A percentile compares a stretch with the other conserved stretches of the same genome.
phyloP scores from a whole-genome alignment of 352 stramenopile genomes.

The Globisporangium megalacanthum region DNA sequence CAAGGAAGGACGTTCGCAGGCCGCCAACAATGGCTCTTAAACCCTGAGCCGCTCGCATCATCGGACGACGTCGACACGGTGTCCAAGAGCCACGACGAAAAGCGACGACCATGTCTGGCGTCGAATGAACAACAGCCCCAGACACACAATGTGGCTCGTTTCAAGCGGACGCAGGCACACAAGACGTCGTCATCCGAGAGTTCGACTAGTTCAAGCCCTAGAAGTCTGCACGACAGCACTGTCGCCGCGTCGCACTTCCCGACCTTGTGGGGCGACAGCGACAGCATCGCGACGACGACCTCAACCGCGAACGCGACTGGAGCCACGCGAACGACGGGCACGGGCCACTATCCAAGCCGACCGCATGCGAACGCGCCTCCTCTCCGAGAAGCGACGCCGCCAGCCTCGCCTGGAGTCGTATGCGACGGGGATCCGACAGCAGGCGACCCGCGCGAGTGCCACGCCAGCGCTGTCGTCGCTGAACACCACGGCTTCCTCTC shows the following conservation, averaged over 20 bases:
- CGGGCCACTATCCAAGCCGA: background rate
- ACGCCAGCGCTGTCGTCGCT: conserved; percentile 25
- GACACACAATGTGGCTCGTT: background rate
- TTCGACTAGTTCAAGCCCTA: background rate
- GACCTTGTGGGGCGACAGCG: conserved; percentile 11
- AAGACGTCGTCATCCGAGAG: background rate
- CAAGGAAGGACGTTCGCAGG: conserved; percentile 11
- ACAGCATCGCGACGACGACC: too few species aligned
- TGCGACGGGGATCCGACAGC: background rate
- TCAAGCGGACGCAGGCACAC: background rate
- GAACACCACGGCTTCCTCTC: conserved; percentile 49
- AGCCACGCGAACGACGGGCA: background rate
- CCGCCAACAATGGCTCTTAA: conserved; percentile 12
- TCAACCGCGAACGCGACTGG: background rate
- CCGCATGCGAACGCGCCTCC: background rate
- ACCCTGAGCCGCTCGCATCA: background rate
- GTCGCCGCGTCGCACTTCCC: conserved; percentile 12
- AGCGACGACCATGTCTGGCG: background rate
- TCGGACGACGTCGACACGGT: background rate
- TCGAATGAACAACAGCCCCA: background rate
- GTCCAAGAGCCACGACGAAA: conserved; percentile 1
- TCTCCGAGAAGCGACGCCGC: background rate
- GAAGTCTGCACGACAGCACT: background rate
- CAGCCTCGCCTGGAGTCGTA: background rate
- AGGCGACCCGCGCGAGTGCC: conserved; percentile 23